phyloP scores from a whole-genome alignment of 2,329 filamentous ascomycete genomes.

The Aspergillus uvarum region DNA sequence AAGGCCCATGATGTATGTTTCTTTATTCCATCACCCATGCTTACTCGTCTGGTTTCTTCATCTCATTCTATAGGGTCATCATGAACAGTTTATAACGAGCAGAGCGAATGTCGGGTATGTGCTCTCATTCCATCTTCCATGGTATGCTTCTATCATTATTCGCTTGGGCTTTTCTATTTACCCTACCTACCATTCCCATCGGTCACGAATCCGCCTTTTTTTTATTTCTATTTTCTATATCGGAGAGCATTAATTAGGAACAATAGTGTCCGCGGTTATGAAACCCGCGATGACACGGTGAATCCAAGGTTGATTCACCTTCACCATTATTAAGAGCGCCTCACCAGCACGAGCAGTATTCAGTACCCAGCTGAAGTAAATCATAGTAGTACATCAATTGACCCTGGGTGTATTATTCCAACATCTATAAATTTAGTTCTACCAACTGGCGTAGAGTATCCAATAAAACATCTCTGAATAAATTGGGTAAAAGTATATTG shows the following conservation, averaged over 20 bases:
- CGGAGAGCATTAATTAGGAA: background rate
- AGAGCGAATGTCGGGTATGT: background rate
- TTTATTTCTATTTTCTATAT: background rate
- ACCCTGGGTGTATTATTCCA: no score
- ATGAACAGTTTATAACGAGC: slow-evolving; percentile 2
- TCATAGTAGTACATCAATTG: no score
- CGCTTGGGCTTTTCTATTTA: background rate
- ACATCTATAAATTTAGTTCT: no score
- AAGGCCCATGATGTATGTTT: background rate
- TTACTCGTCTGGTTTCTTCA: background rate
- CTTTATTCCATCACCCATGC: background rate
- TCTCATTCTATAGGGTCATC: background rate
- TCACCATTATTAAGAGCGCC: no score
- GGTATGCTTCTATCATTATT: background rate
- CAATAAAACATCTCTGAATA: background rate
- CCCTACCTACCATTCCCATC: background rate
- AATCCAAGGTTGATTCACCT: background rate
- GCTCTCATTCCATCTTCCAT: background rate
- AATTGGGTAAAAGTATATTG: background rate
- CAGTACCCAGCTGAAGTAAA: no score
- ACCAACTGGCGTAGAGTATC: background rate
- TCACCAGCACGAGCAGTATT: no score
- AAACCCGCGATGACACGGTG: background rate
- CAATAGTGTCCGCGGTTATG: background rate
- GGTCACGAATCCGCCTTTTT: background rate